Base-by-base conservation (phyloP, 495 filamentous ascomycete genomes). In the Podospora pseudopauciseta region DNA sequence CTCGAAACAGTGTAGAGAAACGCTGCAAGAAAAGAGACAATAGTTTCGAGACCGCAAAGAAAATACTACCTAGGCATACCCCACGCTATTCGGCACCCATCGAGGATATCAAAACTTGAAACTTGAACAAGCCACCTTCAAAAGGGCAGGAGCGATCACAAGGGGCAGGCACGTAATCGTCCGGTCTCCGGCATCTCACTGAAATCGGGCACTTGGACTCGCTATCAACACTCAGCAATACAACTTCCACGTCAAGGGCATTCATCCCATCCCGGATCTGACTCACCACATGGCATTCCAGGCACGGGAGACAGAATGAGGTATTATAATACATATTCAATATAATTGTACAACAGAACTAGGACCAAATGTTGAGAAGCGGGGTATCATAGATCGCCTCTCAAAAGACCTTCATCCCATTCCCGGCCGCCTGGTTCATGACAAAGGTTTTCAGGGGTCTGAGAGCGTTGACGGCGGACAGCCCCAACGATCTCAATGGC, bases 361-460 rank as follows among this genome's bases (percentile, higher is more conserved):
- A 53, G 63, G 65, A 23, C 53, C 55, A 11, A 57, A 56, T 63
- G 63, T 26, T 60, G 44, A 39, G 39, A 39, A 20, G 9, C 39
- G 44, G 13, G 20, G 65, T 59, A 28, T 26, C 58, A 49, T 26
- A 58, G 55, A 7, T 19, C 5, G 55, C 19, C 54, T 19, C 44
- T 77, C 63, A 82, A 61, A 83, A 81, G 49, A 82, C 66, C 73
- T 82, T 82, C 58, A 76, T 73, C 23, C 81, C 82, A 63, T 78
- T 80, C 13, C 92, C 92, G 65, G 93, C 89, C n/a, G 94, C 95
- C 77, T 91, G 89, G 73, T 86, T 86, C 95, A 98, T 98, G 65
- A 99, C 80, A 73, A 92, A 91, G 26, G 82, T 85, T 84, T 99
- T 99, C 60, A 96, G 75, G 49, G 87, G 86, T 0, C 88, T 86